These are phyloP conservation scores for Carex pumila DNA, from an alignment of 176 grass and related monocot genomes.

Conservation along the genomic window DNA sequence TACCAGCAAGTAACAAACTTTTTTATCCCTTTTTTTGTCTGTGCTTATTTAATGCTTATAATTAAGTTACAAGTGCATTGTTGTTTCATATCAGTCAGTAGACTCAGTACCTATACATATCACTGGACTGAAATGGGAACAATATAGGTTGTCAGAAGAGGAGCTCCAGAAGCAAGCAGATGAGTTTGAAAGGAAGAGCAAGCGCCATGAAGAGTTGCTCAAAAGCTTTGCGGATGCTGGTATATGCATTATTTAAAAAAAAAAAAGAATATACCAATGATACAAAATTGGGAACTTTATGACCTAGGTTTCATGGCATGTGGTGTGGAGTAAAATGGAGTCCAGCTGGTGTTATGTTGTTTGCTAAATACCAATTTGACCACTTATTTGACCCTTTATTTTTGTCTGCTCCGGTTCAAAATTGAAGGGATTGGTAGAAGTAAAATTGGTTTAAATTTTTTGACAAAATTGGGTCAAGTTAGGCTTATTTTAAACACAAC, in stretches of 20 bases:
- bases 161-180: constrained; percentile 39
- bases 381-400: not conserved
- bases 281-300: not conserved
- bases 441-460: not conserved
- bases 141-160: not conserved
- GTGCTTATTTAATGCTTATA: not conserved
- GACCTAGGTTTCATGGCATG: not conserved
- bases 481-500: not conserved
- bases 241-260: not conserved
- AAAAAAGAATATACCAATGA: not conserved
- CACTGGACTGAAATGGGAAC: not conserved
- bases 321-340: not conserved
- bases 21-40: not conserved
- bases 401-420: not conserved
- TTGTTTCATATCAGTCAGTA: not conserved
- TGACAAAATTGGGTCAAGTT: not conserved
- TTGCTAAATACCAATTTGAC: not conserved
- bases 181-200: constrained; percentile 76
- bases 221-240: constrained; percentile 61
- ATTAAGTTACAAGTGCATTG: not conserved
- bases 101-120: not conserved
- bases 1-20: not conserved
- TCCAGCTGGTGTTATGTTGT: not conserved
- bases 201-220: constrained; percentile 62
- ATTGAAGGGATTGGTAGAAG: no score